These are phyloP conservation scores for Apocynum venetum DNA, from an alignment of 257 asterid species.

Conservation along the genomic window DNA sequence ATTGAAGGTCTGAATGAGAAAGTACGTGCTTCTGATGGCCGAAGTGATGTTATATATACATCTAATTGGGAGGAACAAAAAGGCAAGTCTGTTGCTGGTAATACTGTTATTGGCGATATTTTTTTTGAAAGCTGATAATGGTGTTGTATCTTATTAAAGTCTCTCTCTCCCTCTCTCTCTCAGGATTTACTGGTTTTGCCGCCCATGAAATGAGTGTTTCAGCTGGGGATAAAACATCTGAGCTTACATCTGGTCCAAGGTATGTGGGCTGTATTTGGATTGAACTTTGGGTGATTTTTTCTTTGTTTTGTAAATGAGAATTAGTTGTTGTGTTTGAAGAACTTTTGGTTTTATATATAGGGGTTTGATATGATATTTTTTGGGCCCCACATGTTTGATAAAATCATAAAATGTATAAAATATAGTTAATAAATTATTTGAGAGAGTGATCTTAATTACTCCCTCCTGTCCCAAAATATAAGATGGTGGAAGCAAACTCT, in stretches of 20 bases:
- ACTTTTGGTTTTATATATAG: too few species aligned
- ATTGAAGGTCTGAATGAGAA: slow-evolving; percentile 83
- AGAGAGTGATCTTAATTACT: too few species aligned
- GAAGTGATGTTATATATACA: slow-evolving; percentile 25
- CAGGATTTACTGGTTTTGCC: slow-evolving; percentile 29
- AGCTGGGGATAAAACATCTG: slow-evolving; percentile 37
- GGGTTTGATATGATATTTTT: too few species aligned
- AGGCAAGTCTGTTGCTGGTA: slow-evolving; percentile 30
- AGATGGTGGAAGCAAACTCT: too few species aligned
- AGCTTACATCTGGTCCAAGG: slow-evolving; percentile 48
- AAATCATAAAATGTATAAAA: too few species aligned
- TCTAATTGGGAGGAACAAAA: slow-evolving; percentile 40
- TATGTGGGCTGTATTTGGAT: slow-evolving; percentile 13
- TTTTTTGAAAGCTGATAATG: slow-evolving; percentile 27
- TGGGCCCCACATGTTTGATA: too few species aligned
- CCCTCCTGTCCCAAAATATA: too few species aligned
- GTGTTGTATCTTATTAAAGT: slow-evolving; percentile 28
- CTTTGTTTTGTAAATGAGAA: too few species aligned
- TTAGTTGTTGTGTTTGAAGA: too few species aligned
- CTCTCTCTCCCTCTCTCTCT: slow-evolving; percentile 6
- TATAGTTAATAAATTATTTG: too few species aligned
- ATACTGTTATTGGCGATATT: slow-evolving; percentile 26
- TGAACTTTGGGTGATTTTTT: too few species aligned
- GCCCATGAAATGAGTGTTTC: slow-evolving; percentile 34
- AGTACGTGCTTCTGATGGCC: slow-evolving; percentile 62